Evolutionary conservation across 176 grass and related monocot genomes (phyloP), one percentile per base, ranked within the genome.

Genomic region (maize (Zea mays)): DNA sequence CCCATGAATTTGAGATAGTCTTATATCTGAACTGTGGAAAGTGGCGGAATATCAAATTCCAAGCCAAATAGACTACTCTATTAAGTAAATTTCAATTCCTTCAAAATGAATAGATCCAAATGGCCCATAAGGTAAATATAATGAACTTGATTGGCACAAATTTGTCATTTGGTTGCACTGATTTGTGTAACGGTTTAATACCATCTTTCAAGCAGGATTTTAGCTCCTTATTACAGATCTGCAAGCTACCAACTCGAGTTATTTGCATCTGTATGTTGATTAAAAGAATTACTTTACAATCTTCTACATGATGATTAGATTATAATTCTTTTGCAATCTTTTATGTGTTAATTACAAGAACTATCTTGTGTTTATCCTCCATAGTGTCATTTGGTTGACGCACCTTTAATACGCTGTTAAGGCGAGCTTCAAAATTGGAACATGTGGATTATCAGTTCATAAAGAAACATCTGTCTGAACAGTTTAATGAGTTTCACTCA

Each of bases 311-410:
- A 37, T 51, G 27, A 17, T 48, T 5, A 19, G 62, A 78, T 56
- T 56, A 20, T 5, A 12, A 16, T 36, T 50, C 50, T 37, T 69
- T 51, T 4, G 39, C 65, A 43, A 43, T 67, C 3, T 5, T 69
- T 46, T 68, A 65, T 10, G 5, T 46, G n/a, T 46, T 46, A 4
- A 21, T 46, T 69, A 27, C 5, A 71, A 71, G 68, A 71, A 52
- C 9, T 72, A 51, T 52, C 14, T 17, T 71, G 27, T 79, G 17
- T 41, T 73, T 67, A 73, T 79, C 59, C 42, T 67, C 50, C 58
- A 7, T 33, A 33, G 4, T 60, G 5, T 34, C 4, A 47, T 49
- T 4, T 46, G 34, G 17, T 62, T 71, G 57, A 33, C 57, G 33
- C 35, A 17, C 7, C 4, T 55, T 37, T 4, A 27, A 33, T 71